A percentile compares a stretch with the other conserved stretches of the same genome.
Conservation (phyloP, 2,329 filamentous ascomycete genomes). For the Volutella citrinella region DNA sequence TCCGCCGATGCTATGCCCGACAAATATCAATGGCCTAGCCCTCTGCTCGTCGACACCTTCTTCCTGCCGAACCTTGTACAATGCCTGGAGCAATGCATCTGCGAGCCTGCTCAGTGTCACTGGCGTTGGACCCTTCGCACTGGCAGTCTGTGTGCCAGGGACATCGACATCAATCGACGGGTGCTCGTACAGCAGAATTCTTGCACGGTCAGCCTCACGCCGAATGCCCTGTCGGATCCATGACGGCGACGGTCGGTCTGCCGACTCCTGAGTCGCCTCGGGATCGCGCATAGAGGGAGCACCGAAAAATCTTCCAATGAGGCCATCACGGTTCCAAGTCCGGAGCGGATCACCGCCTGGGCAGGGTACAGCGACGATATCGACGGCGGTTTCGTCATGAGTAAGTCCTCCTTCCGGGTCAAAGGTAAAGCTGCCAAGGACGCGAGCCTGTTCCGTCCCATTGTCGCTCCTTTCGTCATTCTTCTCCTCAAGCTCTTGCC, state of each 20-base stretch:
- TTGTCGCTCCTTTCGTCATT: constrained; percentile 5
- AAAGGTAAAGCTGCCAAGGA: constrained; percentile 27
- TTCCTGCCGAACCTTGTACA: constrained; percentile 32
- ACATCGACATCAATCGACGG: constrained; percentile 37
- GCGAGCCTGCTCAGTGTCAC: constrained; percentile 44
- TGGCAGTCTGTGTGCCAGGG: too few species aligned
- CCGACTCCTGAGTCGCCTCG: constrained; percentile 19
- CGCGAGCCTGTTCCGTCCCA: constrained; percentile 1
- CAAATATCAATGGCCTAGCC: constrained; percentile 53
- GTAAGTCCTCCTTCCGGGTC: constrained; percentile 35
- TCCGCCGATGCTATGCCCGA: constrained; percentile 60
- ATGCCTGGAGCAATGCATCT: constrained; percentile 43
- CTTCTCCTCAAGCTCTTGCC: background rate
- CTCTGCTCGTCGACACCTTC: constrained; percentile 27
- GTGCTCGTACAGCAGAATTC: constrained; percentile 52
- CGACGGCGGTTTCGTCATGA: constrained; percentile 52
- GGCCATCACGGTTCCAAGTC: constrained; percentile 50
- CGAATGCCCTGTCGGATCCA: constrained; percentile 55
- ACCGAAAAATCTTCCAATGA: constrained; percentile 46
- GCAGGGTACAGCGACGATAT: constrained; percentile 53
- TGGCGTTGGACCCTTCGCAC: too few species aligned
- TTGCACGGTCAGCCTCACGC: constrained; percentile 42
- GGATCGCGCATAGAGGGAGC: constrained; percentile 38
- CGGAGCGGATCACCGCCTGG: constrained; percentile 50
- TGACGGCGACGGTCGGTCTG: constrained; percentile 31